Percentiles rank a stretch among this genome's conserved stretches.
These are phyloP conservation scores for Sclerotinia trifoliorum DNA, from an alignment of 2,329 filamentous ascomycete genomes.

Conservation along the genomic window DNA sequence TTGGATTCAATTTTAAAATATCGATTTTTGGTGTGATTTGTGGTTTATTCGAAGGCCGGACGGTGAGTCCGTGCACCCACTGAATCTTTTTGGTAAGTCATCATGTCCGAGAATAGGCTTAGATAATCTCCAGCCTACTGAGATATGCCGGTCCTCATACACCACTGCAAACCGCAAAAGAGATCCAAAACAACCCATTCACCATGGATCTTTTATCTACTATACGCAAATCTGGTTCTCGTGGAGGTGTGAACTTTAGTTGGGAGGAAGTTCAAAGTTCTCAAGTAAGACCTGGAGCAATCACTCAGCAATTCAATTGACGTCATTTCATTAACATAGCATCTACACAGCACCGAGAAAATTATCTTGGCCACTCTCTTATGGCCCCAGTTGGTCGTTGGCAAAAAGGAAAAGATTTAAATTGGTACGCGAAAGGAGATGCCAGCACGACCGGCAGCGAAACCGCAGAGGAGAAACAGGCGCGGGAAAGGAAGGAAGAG, in stretches of 20 bases:
- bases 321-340: background rate
- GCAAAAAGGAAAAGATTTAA: slow-evolving; percentile 64
- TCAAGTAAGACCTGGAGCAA: slow-evolving; percentile 37
- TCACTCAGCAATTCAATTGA: background rate
- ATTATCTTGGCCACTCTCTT: slow-evolving; percentile 70
- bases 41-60: too few species aligned
- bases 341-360: slow-evolving; percentile 70
- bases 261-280: slow-evolving; percentile 93
- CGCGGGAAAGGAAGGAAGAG: slow-evolving; percentile 70
- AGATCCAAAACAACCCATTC: background rate
- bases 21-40: too few species aligned
- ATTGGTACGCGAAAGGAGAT: slow-evolving; percentile 62
- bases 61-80: too few species aligned
- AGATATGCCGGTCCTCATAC: background rate
- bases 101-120: background rate
- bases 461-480: slow-evolving; percentile 57
- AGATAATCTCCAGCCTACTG: background rate
- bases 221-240: slow-evolving; percentile 85
- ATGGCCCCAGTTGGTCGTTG: slow-evolving; percentile 75
- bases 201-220: slow-evolving; percentile 89
- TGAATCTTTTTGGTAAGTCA: background rate
- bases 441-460: slow-evolving; percentile 53
- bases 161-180: background rate
- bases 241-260: slow-evolving; percentile 92
- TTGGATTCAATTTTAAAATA: too few species aligned